Evolutionary conservation across 2,329 filamentous ascomycete species (phyloP).

Genomic region (Epichloe baconii): DNA sequence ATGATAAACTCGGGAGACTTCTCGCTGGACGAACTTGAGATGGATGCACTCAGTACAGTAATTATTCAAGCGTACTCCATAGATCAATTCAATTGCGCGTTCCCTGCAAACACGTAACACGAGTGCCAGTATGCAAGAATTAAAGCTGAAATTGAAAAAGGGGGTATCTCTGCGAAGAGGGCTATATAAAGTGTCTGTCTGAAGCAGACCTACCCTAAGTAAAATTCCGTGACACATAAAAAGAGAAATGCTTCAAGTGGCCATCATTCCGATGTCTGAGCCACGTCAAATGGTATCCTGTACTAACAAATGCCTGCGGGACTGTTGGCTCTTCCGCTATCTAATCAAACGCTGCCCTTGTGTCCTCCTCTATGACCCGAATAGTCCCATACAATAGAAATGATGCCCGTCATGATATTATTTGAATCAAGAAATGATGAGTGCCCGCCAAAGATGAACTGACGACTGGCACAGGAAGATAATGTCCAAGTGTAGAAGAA

Average conservation of each 20-base stretch:
- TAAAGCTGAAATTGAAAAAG: neutral
- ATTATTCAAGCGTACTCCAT: no score
- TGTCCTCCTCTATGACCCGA: neutral
- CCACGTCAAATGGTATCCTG: constrained; percentile 7
- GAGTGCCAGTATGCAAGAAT: neutral
- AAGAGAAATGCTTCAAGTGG: neutral
- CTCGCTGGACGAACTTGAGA: no score
- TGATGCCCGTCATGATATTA: constrained; percentile 1
- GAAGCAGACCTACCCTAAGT: constrained; percentile 1
- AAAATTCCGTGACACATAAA: neutral
- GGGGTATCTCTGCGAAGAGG: constrained; percentile 2
- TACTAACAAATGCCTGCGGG: neutral
- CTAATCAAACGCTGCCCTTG: neutral
- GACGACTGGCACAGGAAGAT: neutral
- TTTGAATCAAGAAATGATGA: neutral
- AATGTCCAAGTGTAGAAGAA: neutral
- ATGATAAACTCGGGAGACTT: no score
- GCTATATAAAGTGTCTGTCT: constrained; percentile 1
- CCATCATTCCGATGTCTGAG: neutral
- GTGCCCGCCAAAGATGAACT: neutral
- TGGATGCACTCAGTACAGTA: no score
- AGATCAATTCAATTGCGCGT: neutral
- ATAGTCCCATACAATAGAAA: neutral
- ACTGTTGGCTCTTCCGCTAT: neutral
- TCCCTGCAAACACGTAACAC: neutral